Evolutionary conservation across 2,329 filamentous ascomycete species (phyloP).

Genomic region (Trichoderma endophyticum): DNA sequence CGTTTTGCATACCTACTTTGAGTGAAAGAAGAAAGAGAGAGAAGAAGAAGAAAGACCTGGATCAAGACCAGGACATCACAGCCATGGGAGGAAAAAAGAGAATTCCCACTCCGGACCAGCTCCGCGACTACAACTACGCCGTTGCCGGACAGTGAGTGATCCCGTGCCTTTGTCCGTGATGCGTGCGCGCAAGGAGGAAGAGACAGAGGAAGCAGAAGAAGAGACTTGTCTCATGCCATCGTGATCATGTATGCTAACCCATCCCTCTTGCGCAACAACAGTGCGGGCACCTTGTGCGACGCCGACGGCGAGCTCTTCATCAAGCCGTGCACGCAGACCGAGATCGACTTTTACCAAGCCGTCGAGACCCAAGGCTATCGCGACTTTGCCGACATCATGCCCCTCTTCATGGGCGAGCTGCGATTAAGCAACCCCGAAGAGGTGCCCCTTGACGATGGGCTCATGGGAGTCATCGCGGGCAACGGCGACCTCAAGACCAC

Average conservation of each 20-base stretch:
- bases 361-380: constrained; percentile 58
- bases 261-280: constrained; percentile 35
- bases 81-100: constrained; percentile 17
- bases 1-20: neutral
- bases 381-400: constrained; percentile 77
- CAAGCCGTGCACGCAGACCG: constrained; percentile 84
- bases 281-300: constrained; percentile 87
- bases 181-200: neutral
- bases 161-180: neutral
- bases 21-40: neutral
- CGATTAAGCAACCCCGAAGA: constrained; percentile 58
- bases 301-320: constrained; percentile 81
- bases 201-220: neutral
- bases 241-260: neutral
- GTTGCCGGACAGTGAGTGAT: constrained; percentile 78
- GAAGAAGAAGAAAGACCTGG: neutral
- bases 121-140: constrained; percentile 69
- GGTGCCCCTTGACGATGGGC: constrained; percentile 46
- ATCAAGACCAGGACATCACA: neutral
- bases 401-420: constrained; percentile 78
- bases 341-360: constrained; percentile 87
- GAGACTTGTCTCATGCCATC: neutral
- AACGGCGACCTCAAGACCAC: constrained; percentile 32
- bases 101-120: constrained; percentile 56
- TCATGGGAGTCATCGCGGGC: constrained; percentile 43